phyloP scores from a whole-genome alignment of 1,284 basidiomycete species.

The Rhodotorula sp. region DNA sequence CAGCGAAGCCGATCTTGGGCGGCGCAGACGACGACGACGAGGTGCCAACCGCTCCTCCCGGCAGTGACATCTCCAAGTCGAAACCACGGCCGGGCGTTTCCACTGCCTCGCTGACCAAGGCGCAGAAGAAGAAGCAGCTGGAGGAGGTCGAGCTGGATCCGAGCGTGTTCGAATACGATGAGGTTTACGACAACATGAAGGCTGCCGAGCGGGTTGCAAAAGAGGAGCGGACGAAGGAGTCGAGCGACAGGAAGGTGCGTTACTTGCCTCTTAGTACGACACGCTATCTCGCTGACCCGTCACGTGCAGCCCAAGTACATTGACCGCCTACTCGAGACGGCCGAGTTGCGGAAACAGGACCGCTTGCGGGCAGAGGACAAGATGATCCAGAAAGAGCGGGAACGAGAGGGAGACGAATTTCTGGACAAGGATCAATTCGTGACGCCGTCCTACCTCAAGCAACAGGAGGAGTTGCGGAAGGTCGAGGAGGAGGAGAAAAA shows the following conservation, averaged over 20 bases:
- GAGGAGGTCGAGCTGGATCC: conserved; percentile 74
- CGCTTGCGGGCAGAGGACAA: conserved; percentile 95
- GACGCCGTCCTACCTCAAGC: conserved; percentile 94
- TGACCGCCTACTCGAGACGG: conserved; percentile 71
- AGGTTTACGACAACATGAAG: conserved; percentile 95
- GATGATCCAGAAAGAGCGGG: conserved; percentile 90
- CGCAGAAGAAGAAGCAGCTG: conserved; percentile 35
- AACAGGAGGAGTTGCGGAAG: conserved; percentile 84
- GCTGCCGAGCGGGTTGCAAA: conserved; percentile 74
- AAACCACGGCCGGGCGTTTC: conserved; percentile 10
- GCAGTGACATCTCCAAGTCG: neutral
- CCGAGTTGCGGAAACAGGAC: conserved; percentile 82
- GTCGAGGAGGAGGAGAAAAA: conserved; percentile 88
- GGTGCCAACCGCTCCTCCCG: neutral
- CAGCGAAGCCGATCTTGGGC: conserved; percentile 25
- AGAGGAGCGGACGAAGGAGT: conserved; percentile 57
- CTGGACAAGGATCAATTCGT: conserved; percentile 94
- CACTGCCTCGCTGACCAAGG: conserved; percentile 22
- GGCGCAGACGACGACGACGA: conserved; percentile 34
- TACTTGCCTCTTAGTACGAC: neutral
- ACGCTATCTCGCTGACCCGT: neutral
- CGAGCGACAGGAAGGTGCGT: conserved; percentile 64
- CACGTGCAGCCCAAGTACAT: conserved; percentile 85
- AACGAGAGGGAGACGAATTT: conserved; percentile 90
- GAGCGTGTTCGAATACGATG: conserved; percentile 92